phyloP scores from a whole-genome alignment of 305 asterid species.

The Solanum aculeatissimum region DNA sequence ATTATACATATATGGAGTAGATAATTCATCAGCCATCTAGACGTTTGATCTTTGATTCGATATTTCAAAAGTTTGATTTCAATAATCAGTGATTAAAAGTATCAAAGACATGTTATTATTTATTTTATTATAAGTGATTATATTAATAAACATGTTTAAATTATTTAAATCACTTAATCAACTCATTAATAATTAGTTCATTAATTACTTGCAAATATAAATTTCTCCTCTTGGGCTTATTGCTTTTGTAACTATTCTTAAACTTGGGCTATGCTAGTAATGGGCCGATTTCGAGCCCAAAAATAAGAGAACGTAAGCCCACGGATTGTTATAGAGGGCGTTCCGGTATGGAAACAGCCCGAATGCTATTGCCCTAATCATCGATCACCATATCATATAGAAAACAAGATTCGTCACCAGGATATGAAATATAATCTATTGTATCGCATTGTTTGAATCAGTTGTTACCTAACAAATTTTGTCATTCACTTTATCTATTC shows the following conservation, averaged over 20 bases:
- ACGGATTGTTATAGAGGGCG: background rate
- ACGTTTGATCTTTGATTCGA: background rate
- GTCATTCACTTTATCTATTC: too few relatives aligned
- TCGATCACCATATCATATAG: background rate
- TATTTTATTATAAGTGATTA: background rate
- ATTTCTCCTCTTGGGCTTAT: background rate
- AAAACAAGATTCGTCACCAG: too few relatives aligned
- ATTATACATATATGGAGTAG: background rate
- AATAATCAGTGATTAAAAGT: background rate
- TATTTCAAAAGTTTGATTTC: background rate
- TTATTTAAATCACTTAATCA: background rate
- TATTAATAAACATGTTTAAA: background rate
- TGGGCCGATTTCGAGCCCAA: background rate
- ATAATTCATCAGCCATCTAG: background rate
- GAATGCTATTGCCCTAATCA: background rate
- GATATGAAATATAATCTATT: too few relatives aligned
- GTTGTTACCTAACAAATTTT: too few relatives aligned
- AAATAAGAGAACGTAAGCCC: background rate
- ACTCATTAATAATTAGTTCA: background rate
- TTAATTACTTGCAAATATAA: background rate
- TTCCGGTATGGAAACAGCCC: background rate
- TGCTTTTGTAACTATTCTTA: background rate
- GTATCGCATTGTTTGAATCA: too few relatives aligned
- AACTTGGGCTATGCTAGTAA: background rate
- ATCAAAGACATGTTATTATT: background rate